These are phyloP conservation scores for Sporothrix schenckii DNA, from an alignment of 2,329 filamentous ascomycete species.

Conservation along the genomic window DNA sequence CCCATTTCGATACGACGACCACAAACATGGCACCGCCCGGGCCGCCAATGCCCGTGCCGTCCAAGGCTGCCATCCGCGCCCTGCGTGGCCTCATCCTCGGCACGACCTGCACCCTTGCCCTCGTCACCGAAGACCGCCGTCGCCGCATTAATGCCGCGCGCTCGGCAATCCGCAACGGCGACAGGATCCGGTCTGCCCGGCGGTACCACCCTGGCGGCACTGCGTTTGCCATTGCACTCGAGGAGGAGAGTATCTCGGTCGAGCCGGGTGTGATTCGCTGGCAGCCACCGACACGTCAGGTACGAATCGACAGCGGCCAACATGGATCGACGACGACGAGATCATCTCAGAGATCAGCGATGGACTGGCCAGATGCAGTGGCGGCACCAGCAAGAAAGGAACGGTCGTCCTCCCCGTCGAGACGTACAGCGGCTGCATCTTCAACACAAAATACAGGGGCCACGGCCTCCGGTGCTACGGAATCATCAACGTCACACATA, in stretches of 20 bases:
- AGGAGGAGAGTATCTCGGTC: constrained; percentile 37
- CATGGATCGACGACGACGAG: neutral
- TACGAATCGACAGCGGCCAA: neutral
- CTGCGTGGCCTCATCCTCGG: constrained; percentile 51
- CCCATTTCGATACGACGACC: neutral
- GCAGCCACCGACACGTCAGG: neutral
- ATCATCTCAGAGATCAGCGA: neutral
- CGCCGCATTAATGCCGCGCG: constrained; percentile 49
- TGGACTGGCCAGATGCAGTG: neutral
- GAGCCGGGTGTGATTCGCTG: constrained; percentile 30
- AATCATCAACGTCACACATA: neutral
- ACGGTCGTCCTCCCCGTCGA: neutral
- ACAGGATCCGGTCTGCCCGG: constrained; percentile 46
- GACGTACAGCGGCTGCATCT: neutral
- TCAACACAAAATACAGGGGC: neutral
- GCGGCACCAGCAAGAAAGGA: neutral
- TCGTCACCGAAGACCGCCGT: constrained; percentile 51
- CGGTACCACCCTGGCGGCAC: constrained; percentile 45
- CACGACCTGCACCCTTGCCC: constrained; percentile 50
- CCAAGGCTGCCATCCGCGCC: constrained; percentile 51
- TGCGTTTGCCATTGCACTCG: constrained; percentile 36
- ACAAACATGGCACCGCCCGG: constrained; percentile 38
- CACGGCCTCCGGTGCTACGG: neutral
- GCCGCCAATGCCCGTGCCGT: constrained; percentile 48
- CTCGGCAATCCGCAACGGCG: constrained; percentile 47